These are phyloP conservation scores for Hypoxylon sp. DNA, from an alignment of 2,329 filamentous ascomycete species.

Conservation along the genomic window DNA sequence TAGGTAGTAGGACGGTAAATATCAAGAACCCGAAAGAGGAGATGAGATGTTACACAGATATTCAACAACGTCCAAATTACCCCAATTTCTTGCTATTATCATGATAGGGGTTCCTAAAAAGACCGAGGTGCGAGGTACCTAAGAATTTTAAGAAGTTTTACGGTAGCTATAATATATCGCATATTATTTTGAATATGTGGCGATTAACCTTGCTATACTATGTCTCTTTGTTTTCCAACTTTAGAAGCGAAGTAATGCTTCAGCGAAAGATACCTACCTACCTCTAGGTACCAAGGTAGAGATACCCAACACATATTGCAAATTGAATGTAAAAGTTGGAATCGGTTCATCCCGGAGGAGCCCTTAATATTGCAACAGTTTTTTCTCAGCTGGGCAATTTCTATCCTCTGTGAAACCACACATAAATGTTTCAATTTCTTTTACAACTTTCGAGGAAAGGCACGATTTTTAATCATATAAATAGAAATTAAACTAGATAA, in stretches of 20 bases:
- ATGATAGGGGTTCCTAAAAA: background rate
- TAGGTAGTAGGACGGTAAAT: background rate
- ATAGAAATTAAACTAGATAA: too few species aligned
- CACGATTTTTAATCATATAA: too few species aligned
- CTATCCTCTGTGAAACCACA: background rate
- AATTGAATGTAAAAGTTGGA: background rate
- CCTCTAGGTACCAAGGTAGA: too few species aligned
- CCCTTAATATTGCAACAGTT: background rate
- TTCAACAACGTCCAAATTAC: background rate
- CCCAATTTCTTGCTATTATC: background rate
- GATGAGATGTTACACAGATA: background rate
- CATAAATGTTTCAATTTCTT: background rate
- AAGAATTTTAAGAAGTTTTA: too few species aligned
- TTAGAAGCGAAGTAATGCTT: too few species aligned
- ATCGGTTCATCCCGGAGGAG: background rate
- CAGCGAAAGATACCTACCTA: too few species aligned
- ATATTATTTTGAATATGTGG: background rate
- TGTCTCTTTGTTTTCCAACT: too few species aligned
- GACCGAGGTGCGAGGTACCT: too few species aligned
- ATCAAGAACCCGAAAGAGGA: background rate
- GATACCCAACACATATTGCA: background rate
- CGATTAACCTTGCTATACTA: too few species aligned
- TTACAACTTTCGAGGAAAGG: too few species aligned
- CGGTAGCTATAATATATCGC: background rate
- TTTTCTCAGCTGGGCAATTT: background rate